Evolutionary conservation across 2,329 filamentous ascomycete species (phyloP).

Genomic region (Trichophyton rubrum): DNA sequence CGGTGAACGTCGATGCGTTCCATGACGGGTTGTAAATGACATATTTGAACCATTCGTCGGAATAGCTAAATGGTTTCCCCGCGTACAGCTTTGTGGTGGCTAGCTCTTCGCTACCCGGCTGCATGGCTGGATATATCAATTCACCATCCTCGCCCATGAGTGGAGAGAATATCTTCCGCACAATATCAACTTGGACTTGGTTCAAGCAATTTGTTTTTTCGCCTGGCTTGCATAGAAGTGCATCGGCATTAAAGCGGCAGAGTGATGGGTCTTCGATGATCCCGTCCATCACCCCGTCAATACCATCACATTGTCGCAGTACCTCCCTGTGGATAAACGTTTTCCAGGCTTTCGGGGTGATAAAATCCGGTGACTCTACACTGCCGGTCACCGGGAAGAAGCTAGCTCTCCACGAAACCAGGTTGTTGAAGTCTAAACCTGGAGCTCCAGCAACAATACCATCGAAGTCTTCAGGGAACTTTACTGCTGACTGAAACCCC

Average conservation of each 20-base stretch:
- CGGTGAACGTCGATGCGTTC: slow-evolving; percentile 18
- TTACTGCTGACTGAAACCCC: not conserved
- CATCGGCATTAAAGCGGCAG: not conserved
- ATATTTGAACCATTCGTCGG: slow-evolving; percentile 21
- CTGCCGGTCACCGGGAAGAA: not conserved
- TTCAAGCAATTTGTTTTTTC: not conserved
- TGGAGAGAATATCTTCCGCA: not conserved
- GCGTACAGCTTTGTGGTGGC: slow-evolving; percentile 18
- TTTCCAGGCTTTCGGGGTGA: not conserved
- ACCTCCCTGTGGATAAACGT: not conserved
- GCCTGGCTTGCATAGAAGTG: not conserved
- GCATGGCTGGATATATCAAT: slow-evolving; percentile 15
- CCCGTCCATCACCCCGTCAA: not conserved
- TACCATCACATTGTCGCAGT: not conserved
- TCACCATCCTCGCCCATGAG: slow-evolving; percentile 8
- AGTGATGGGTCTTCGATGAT: not conserved
- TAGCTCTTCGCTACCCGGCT: slow-evolving; percentile 11
- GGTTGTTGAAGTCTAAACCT: not conserved
- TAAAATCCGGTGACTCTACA: not conserved
- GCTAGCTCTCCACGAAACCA: not conserved
- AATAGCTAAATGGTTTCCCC: slow-evolving; percentile 21
- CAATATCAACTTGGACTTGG: not conserved
- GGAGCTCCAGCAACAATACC: not conserved
- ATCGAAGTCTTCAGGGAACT: slow-evolving; percentile 2
- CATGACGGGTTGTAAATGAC: slow-evolving; percentile 25